Base-by-base conservation (phyloP, 352 stramenopile species). In the Phytopythium aichiense region DNA sequence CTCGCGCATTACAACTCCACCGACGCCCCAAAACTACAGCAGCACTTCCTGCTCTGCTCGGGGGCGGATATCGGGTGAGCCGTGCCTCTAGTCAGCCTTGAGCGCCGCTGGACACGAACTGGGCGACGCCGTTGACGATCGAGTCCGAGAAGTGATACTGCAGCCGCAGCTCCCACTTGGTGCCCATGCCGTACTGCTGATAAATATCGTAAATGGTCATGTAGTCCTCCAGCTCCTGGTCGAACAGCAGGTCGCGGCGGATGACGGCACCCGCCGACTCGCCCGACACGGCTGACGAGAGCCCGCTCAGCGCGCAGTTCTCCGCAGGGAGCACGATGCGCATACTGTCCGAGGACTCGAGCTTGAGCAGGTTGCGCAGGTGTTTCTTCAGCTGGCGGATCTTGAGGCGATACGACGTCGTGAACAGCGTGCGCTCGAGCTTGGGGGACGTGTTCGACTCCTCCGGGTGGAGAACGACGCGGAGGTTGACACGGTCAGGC, bases 121-220 rank as follows among this genome's bases (percentile, higher is more conserved):
- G 76, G 20, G 78, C 82, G 30, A 90, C 77, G 8, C 78, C 76
- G 56, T 89, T 89, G 51, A 89, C 61, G 60, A 92, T 90, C 23
- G 76, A 71, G 63, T 77, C 79, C 11, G 83, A 91, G 63, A 93
- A 93, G 60, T 93, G 84, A 51, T 93, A 91, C 33, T 82, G 67
- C 49, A 93, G 71, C 25, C 82, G 73, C 43, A 93, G 67, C 56
- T 93, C 74, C 84, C 84, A 91, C 33, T 69, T 69, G 25, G 66
- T 80, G 60, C 79, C 78, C 72, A 83, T 86, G 53, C 71, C 76
- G 64, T 91, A 93, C 71, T 93, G 84, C 62, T 88, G 67, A 77
- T 93, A 93, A 80, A 93, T 86, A 77, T 91, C 84, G 60, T 78
- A 73, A 58, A 93, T 71, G 45, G 68, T 81, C 54, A 91, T 67